Conservation (phyloP, 352 stramenopile species). For the Salisapilia sapeloensis region DNA sequence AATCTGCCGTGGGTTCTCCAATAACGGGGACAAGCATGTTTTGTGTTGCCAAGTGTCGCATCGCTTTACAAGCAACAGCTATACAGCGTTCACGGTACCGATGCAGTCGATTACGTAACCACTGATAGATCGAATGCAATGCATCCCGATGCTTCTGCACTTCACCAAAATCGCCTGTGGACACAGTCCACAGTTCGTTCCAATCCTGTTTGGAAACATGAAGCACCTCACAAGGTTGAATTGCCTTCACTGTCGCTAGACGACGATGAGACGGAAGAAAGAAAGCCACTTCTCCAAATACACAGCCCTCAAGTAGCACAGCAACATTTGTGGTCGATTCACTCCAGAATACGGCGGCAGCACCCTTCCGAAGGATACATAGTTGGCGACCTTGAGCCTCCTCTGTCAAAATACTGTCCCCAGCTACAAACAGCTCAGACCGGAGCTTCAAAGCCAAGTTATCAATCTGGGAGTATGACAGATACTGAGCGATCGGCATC, state of each 20-base stretch:
- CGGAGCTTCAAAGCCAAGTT: constrained; percentile 41
- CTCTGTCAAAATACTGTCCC: constrained; percentile 40
- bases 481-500: constrained; percentile 37
- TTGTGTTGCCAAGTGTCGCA: constrained; percentile 9
- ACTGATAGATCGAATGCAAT: constrained; percentile 33
- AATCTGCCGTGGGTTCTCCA: too few relatives aligned
- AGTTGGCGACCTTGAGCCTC: constrained; percentile 33
- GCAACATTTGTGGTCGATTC: constrained; percentile 28
- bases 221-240: constrained; percentile 39
- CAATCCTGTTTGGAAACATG: constrained; percentile 41
- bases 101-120: constrained; percentile 19
- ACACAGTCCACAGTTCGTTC: constrained; percentile 32
- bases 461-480: constrained; percentile 38
- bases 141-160: constrained; percentile 32
- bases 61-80: constrained; percentile 21
- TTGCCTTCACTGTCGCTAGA: constrained; percentile 38
- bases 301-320: constrained; percentile 30
- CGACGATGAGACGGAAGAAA: constrained; percentile 39
- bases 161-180: constrained; percentile 11
- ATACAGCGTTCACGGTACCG: constrained; percentile 21
- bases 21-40: too few relatives aligned
- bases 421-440: constrained; percentile 51
- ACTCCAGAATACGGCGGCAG: constrained; percentile 37
- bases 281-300: constrained; percentile 59
- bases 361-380: constrained; percentile 32